These are phyloP conservation scores for Phytophthora boehmeriae DNA, from an alignment of 352 stramenopile genomes.

Conservation along the genomic window DNA sequence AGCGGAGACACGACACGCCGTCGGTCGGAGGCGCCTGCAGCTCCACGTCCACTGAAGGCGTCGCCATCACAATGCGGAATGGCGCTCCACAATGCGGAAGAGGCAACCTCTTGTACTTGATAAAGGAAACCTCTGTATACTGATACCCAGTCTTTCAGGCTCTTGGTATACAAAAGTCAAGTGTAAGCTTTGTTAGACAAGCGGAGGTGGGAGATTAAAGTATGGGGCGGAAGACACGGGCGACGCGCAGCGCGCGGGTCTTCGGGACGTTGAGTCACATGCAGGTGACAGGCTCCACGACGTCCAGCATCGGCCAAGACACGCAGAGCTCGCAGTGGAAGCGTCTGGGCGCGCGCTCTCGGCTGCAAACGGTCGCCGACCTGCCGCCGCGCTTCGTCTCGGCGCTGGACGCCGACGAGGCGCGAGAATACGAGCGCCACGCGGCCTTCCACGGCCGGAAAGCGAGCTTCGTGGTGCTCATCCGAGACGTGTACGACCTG, in stretches of 20 bases:
- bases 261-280: constrained; percentile 65
- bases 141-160: background rate
- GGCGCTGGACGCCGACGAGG: constrained; percentile 50
- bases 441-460: constrained; percentile 53
- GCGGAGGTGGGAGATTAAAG: background rate
- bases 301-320: background rate
- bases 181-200: background rate
- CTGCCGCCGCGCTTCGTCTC: constrained; percentile 53
- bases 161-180: constrained; percentile 3
- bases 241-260: constrained; percentile 27
- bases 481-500: constrained; percentile 77
- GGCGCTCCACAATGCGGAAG: constrained; percentile 6
- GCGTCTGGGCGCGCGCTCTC: constrained; percentile 34
- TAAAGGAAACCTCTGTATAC: constrained; percentile 10
- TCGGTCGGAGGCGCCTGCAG: constrained; percentile 80
- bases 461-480: constrained; percentile 51
- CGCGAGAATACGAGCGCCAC: constrained; percentile 49
- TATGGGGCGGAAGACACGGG: constrained; percentile 2
- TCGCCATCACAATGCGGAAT: constrained; percentile 14
- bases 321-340: constrained; percentile 42
- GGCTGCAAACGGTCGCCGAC: constrained; percentile 63
- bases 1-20: constrained; percentile 84
- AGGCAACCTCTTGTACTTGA: background rate
- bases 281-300: constrained; percentile 60
- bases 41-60: constrained; percentile 39